These are phyloP conservation scores for Neurospora pannonica DNA, from an alignment of 495 filamentous ascomycete species.

Conservation along the genomic window DNA sequence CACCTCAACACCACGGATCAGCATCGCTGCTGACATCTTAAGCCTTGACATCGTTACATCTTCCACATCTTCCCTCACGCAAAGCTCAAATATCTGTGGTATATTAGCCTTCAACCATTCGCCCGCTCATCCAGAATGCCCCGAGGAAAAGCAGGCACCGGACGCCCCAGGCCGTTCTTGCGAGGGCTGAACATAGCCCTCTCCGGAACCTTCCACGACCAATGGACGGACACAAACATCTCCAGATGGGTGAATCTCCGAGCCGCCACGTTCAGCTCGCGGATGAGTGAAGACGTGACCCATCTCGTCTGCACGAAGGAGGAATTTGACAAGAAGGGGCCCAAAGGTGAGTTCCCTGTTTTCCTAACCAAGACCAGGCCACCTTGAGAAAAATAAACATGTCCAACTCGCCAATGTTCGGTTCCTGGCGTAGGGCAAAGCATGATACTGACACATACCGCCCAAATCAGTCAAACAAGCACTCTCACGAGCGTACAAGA, in stretches of 20 bases:
- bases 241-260: constrained; percentile 22
- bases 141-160: neutral
- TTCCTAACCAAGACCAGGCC: too few species aligned
- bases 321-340: constrained; percentile 16
- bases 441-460: neutral
- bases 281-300: constrained; percentile 20
- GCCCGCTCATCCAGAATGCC: neutral
- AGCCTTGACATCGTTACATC: neutral
- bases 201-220: constrained; percentile 20
- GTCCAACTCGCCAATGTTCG: too few species aligned
- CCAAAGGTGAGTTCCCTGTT: constrained; percentile 6
- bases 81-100: neutral
- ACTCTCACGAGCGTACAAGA: constrained; percentile 3
- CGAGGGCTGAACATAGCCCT: constrained; percentile 17
- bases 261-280: constrained; percentile 13
- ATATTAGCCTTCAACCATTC: neutral
- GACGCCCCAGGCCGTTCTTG: constrained; percentile 18
- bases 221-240: constrained; percentile 23
- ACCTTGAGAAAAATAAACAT: too few species aligned
- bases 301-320: constrained; percentile 27
- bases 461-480: constrained; percentile 9
- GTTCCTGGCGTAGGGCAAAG: too few species aligned
- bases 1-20: neutral
- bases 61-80: neutral
- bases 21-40: neutral